Conservation (phyloP, 495 filamentous ascomycete genomes). For the Penicillium lagena region DNA sequence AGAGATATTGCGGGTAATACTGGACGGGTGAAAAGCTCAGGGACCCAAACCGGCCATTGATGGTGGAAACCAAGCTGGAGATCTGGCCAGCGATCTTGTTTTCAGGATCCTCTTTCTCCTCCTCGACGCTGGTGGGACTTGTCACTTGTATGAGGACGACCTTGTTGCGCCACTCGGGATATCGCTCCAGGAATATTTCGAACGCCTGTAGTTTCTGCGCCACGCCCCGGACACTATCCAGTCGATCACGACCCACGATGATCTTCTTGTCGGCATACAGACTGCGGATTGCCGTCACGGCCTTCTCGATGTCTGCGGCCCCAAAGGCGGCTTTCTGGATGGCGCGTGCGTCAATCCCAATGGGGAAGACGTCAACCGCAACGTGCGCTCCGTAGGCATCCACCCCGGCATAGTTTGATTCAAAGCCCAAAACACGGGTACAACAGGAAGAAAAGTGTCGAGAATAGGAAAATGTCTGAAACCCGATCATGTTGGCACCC, state of each 20-base stretch:
- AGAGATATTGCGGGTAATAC: slow-evolving; percentile 87
- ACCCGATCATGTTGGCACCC: slow-evolving; percentile 83
- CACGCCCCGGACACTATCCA: slow-evolving; percentile 85
- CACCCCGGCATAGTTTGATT: slow-evolving; percentile 71
- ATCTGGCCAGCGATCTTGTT: slow-evolving; percentile 78
- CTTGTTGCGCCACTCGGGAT: slow-evolving; percentile 82
- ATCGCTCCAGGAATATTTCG: slow-evolving; percentile 78
- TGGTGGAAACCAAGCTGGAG: slow-evolving; percentile 78
- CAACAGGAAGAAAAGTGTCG: slow-evolving; percentile 90
- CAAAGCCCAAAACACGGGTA: slow-evolving; percentile 78
- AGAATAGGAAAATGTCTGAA: slow-evolving; percentile 89
- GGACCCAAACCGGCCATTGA: slow-evolving; percentile 84
- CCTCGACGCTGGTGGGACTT: slow-evolving; percentile 72
- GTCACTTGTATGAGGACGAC: slow-evolving; percentile 95
- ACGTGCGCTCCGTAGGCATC: slow-evolving; percentile 85
- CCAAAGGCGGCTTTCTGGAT: slow-evolving; percentile 67
- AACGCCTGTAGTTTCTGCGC: slow-evolving; percentile 91
- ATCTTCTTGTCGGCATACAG: slow-evolving; percentile 79
- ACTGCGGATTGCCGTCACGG: slow-evolving; percentile 57
- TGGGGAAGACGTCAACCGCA: slow-evolving; percentile 83
- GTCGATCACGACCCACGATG: slow-evolving; percentile 87
- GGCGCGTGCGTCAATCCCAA: slow-evolving; percentile 74
- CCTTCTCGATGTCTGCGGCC: slow-evolving; percentile 57
- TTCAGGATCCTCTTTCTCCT: slow-evolving; percentile 57
- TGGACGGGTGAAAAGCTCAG: slow-evolving; percentile 81